phyloP scores from a whole-genome alignment of 148 eudicot species.

The Cornus controversa region DNA sequence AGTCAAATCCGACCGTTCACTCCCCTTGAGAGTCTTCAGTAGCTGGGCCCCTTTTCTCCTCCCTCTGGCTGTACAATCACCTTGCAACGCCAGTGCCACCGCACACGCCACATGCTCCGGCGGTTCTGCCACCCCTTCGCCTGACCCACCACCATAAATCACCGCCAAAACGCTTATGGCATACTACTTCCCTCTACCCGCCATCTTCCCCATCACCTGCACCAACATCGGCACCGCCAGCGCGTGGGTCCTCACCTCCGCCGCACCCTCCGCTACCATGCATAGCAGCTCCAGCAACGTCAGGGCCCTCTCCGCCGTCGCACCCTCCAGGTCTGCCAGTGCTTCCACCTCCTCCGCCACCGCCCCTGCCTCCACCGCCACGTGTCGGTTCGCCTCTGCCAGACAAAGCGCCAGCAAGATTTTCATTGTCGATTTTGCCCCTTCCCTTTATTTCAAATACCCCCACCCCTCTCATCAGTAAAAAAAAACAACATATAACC shows the following conservation, averaged over 20 bases:
- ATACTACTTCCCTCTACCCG: slow-evolving; percentile 73
- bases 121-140: slow-evolving; percentile 48
- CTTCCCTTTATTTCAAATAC: slow-evolving; percentile 31
- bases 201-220: slow-evolving; percentile 75
- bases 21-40: slow-evolving; percentile 59
- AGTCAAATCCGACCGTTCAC: slow-evolving; percentile 51
- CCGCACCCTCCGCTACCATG: slow-evolving; percentile 73
- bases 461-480: slow-evolving; percentile 53
- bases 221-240: slow-evolving; percentile 90
- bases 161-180: slow-evolving; percentile 71
- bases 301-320: slow-evolving; percentile 69
- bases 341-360: slow-evolving; percentile 75
- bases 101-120: slow-evolving; percentile 87
- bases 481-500: too few species aligned
- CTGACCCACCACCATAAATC: slow-evolving; percentile 42
- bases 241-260: slow-evolving; percentile 75
- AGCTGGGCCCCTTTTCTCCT: slow-evolving; percentile 84
- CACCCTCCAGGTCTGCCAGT: slow-evolving; percentile 61
- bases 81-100: slow-evolving; percentile 82
- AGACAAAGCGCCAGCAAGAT: slow-evolving; percentile 70
- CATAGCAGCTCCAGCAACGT: slow-evolving; percentile 82
- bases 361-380: slow-evolving; percentile 77
- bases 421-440: slow-evolving; percentile 63
- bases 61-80: slow-evolving; percentile 77
- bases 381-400: slow-evolving; percentile 58